phyloP scores from a whole-genome alignment of 2,329 filamentous ascomycete species.

The Fusarium transvaalense region DNA sequence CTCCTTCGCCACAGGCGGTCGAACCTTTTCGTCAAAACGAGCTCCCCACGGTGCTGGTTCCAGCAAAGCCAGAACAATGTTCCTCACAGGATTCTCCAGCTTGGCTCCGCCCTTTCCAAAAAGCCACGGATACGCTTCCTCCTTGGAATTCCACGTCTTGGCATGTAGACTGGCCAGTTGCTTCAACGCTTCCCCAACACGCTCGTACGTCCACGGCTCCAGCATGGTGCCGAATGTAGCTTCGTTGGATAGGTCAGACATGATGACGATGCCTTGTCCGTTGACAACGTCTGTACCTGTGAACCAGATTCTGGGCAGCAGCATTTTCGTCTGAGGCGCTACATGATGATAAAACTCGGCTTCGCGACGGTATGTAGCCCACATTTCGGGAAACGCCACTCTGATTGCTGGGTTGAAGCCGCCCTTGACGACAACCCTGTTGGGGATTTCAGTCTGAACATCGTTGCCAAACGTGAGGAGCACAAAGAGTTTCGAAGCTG shows the following conservation, averaged over 20 bases:
- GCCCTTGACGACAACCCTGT: neutral
- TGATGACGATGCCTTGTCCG: slow-evolving; percentile 1
- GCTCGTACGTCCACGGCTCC: neutral
- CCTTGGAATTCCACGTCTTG: neutral
- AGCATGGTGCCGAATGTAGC: neutral
- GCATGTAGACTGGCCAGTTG: slow-evolving; percentile 2
- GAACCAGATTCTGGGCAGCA: neutral
- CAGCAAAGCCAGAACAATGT: neutral
- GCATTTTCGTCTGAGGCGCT: neutral
- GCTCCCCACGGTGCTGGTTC: slow-evolving; percentile 2
- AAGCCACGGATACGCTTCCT: neutral
- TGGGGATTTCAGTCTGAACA: neutral
- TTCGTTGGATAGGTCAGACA: neutral
- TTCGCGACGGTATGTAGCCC: neutral
- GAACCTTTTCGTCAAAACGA: neutral
- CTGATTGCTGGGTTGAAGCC: slow-evolving; percentile 4
- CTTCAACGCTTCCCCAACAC: slow-evolving; percentile 2
- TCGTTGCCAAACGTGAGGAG: neutral
- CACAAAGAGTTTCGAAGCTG: slow-evolving; percentile 9
- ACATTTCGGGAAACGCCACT: slow-evolving; percentile 5
- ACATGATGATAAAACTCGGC: slow-evolving; percentile 4
- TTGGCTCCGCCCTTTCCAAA: neutral
- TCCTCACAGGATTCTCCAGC: slow-evolving; percentile 8
- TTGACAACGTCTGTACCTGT: neutral
- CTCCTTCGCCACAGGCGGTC: neutral